Base-by-base conservation (phyloP, 2,329 filamentous ascomycete species). In the Fragosphaeria purpurea region DNA sequence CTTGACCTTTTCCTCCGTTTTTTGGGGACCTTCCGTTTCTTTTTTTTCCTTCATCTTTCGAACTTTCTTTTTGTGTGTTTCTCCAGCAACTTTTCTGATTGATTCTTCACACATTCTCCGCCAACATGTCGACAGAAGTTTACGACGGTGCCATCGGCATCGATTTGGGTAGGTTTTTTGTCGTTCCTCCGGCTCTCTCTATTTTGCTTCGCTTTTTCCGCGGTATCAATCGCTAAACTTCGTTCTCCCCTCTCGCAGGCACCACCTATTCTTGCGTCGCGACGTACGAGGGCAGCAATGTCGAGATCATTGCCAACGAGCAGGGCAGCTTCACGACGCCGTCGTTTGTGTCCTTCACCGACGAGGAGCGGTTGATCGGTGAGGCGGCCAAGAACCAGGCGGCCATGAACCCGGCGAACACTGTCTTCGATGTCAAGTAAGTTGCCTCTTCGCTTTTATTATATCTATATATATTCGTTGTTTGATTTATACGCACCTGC, bases 71-170 rank as follows among this genome's bases (percentile, higher is more conserved):
- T n/a, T 45, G 6, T 8, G 4, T 37, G 5, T 35, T 13, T 37
- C 10, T 38, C 8, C 13, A 39, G 5, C 35, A 11, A 41, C 33
- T 38, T 44, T 30, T 13, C 43, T 39, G 47, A 35, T 39, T 39
- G 47, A 35, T 39, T 39, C 48, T 46, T 35, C 47, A 41, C 47
- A 41, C 38, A 44, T 13, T 32, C 39, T 44, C 65, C 5, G 13
- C 40, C 50, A 88, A 75, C 70, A 96, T 96, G 91, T 84, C 88
- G 72, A 89, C 95, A 73, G 91, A 96, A 84, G 84, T 94, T 66
- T 98, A 97, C 74, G 93, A 98, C 72, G 93, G 93, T 86, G 93
- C 93, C 83, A 88, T 97, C 78, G 93, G 93, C 83, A 98, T 98
- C 79, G 93, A 98, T 85, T 82, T 98, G 77, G 93, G 91, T 95